phyloP scores from a whole-genome alignment of 805 yeast genomes.

The Hanseniaspora guilliermondii region DNA sequence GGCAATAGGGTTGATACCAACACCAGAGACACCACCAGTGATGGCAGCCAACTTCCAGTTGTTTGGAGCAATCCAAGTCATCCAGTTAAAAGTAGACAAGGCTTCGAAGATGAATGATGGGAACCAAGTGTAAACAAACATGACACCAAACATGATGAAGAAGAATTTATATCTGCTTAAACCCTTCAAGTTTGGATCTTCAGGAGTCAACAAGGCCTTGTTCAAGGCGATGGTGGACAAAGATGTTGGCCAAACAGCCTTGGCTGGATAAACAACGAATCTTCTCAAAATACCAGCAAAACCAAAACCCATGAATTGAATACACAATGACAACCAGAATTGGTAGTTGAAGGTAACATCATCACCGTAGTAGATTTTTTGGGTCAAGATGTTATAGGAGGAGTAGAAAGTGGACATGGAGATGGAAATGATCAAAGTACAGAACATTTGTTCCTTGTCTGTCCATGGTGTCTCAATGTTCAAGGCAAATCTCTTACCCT shows the following conservation, averaged over 20 bases:
- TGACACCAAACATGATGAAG: constrained; percentile 29
- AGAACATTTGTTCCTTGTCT: constrained; percentile 52
- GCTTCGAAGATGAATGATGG: constrained; percentile 55
- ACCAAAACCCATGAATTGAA: constrained; percentile 57
- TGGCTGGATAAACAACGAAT: constrained; percentile 47
- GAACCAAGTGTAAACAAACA: constrained; percentile 51
- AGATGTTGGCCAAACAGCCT: constrained; percentile 53
- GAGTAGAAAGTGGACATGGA: constrained; percentile 29
- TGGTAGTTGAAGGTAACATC: constrained; percentile 36
- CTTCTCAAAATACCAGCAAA: constrained; percentile 50
- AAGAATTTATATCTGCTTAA: constrained; percentile 37
- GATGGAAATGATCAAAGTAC: constrained; percentile 36
- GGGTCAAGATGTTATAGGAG: constrained; percentile 29
- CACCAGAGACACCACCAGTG: constrained; percentile 37
- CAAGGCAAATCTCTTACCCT: constrained; percentile 32
- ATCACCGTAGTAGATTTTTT: constrained; percentile 25
- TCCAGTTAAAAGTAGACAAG: constrained; percentile 42
- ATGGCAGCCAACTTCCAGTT: constrained; percentile 44
- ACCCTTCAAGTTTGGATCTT: constrained; percentile 27
- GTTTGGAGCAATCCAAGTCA: constrained; percentile 28
- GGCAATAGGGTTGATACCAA: constrained; percentile 44
- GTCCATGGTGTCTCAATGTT: constrained; percentile 53
- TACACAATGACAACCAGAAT: constrained; percentile 39
- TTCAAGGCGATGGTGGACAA: constrained; percentile 47
- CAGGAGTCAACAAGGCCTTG: constrained; percentile 36